A percentile compares a stretch with the other conserved stretches of the same genome.
Evolutionary conservation across 495 filamentous ascomycete genomes (phyloP).

Genomic region (Astrocystis sublimbata): DNA sequence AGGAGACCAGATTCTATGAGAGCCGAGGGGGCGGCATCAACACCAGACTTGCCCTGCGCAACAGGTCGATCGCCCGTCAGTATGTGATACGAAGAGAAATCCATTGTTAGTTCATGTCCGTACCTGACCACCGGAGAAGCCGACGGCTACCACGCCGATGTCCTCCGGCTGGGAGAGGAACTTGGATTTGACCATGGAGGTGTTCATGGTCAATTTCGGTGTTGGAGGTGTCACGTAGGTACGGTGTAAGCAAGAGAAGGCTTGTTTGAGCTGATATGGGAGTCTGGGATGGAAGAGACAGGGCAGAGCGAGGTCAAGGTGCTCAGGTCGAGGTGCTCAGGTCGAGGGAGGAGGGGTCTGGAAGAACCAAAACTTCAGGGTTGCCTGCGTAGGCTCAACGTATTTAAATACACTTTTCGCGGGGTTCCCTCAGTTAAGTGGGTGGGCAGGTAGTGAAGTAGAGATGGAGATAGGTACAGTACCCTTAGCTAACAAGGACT

Average conservation of each 20-base stretch:
- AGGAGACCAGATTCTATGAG: constrained; percentile 89
- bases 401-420: constrained; percentile 14
- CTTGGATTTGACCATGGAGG: constrained; percentile 73
- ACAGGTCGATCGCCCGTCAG: constrained; percentile 24
- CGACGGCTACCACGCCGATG: constrained; percentile 90
- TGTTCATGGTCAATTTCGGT: constrained; percentile 37
- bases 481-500: background rate
- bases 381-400: background rate
- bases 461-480: too few species aligned
- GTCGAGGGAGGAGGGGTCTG: too few species aligned
- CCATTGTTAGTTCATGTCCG: constrained; percentile 22
- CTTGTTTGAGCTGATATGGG: background rate
- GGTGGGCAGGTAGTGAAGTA: too few species aligned
- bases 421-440: constrained; percentile 1
- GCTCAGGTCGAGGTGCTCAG: too few species aligned
- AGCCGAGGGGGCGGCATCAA: constrained; percentile 89
- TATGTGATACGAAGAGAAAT: background rate
- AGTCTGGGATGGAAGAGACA: background rate
- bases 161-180: constrained; percentile 79
- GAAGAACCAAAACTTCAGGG: background rate
- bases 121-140: constrained; percentile 97
- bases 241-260: background rate
- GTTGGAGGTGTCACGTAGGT: background rate
- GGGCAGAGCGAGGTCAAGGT: background rate
- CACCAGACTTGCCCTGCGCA: constrained; percentile 79